Evolutionary conservation across 2,329 filamentous ascomycete genomes (phyloP).

Genomic region (Malbranchea cinnamomea): DNA sequence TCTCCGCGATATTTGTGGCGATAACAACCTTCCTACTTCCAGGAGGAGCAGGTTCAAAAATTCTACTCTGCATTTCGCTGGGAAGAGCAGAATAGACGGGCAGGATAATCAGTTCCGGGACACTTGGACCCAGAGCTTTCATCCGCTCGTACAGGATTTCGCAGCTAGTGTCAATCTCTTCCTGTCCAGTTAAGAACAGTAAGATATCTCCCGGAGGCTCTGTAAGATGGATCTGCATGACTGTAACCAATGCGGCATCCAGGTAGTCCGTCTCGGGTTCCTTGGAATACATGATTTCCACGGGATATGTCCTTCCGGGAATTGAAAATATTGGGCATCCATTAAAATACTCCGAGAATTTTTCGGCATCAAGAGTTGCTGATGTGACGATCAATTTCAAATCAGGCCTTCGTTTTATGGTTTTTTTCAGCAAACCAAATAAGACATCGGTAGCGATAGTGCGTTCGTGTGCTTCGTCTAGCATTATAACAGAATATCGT

Average conservation of each 20-base stretch:
- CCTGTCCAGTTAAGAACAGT: conserved; percentile 92
- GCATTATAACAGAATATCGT: conserved; percentile 90
- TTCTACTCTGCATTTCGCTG: conserved; percentile 81
- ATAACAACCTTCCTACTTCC: conserved; percentile 89
- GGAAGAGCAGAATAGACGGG: conserved; percentile 94
- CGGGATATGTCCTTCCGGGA: conserved; percentile 84
- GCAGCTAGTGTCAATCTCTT: conserved; percentile 91
- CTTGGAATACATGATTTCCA: conserved; percentile 87
- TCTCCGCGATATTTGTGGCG: conserved; percentile 96
- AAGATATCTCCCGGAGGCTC: conserved; percentile 88
- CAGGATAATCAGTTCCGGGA: conserved; percentile 82
- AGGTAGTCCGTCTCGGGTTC: conserved; percentile 95
- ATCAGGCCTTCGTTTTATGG: conserved; percentile 68
- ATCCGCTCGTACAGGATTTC: conserved; percentile 90
- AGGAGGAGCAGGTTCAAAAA: conserved; percentile 82
- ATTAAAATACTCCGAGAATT: conserved; percentile 94
- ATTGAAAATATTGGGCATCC: conserved; percentile 94
- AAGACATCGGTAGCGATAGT: conserved; percentile 93
- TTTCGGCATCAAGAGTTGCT: conserved; percentile 90
- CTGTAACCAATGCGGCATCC: conserved; percentile 82
- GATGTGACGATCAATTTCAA: conserved; percentile 94
- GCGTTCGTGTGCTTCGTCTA: conserved; percentile 94
- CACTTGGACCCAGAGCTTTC: conserved; percentile 81
- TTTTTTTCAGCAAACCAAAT: conserved; percentile 89
- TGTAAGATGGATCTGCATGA: conserved; percentile 95